Conservation (phyloP, 306 rosid species). For the Albizia julibrissin region DNA sequence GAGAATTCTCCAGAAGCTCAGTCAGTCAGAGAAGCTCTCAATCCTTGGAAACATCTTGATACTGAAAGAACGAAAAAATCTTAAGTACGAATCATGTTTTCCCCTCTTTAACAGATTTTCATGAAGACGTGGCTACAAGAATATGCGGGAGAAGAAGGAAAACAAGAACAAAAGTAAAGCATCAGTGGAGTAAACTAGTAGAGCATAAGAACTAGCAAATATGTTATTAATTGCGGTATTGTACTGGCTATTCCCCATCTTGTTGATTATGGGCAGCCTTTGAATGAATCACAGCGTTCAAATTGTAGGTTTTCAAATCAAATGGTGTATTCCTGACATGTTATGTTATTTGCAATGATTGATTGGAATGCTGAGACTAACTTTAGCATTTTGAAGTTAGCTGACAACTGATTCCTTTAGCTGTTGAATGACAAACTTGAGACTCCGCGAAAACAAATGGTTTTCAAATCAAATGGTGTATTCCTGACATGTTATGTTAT, state of each 20-base stretch:
- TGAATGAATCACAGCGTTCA: neutral
- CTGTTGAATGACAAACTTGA: neutral
- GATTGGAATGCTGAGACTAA: neutral
- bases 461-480: neutral
- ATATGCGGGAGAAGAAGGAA: neutral
- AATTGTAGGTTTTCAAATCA: neutral
- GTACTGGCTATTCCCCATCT: neutral
- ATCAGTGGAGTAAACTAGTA: neutral
- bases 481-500: neutral
- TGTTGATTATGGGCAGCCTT: neutral
- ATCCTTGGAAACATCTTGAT: slow-evolving; percentile 12
- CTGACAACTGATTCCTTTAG: neutral
- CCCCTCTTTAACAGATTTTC: neutral
- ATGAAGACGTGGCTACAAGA: neutral
- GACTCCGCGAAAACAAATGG: neutral
- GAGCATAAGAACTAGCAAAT: neutral
- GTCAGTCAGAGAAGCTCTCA: neutral
- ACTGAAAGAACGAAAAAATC: slow-evolving; percentile 1
- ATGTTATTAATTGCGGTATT: neutral
- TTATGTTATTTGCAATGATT: neutral
- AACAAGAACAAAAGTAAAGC: neutral
- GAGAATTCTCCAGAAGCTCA: slow-evolving; percentile 66
- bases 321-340: neutral
- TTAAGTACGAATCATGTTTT: neutral
- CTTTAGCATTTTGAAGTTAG: neutral